Evolutionary conservation across 768 basidiomycete genomes (phyloP).

Genomic region (Mycena vitilis): DNA sequence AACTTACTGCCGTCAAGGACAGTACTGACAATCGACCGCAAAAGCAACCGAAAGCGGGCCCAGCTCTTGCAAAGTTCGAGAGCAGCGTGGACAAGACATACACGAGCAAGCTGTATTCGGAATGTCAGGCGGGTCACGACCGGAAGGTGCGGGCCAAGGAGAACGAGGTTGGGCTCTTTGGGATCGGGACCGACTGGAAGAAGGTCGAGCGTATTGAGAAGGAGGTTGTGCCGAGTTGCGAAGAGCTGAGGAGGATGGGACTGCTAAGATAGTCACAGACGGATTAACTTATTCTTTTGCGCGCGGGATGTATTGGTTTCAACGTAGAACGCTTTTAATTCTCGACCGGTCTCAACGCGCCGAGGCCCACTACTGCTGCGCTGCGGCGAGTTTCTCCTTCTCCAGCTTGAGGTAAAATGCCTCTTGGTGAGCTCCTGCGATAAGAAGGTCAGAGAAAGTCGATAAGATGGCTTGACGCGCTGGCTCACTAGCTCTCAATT

Average conservation of each 20-base stretch:
- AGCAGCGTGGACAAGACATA: slow-evolving; percentile 79
- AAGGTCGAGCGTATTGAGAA: slow-evolving; percentile 80
- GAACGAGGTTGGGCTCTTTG: slow-evolving; percentile 87
- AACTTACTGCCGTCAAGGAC: slow-evolving; percentile 44
- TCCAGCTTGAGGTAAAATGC: slow-evolving; percentile 89
- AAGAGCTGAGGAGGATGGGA: slow-evolving; percentile 76
- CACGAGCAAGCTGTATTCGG: slow-evolving; percentile 73
- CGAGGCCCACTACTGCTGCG: slow-evolving; percentile 33
- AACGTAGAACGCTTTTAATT: slow-evolving; percentile 27
- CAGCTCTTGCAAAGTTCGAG: slow-evolving; percentile 75
- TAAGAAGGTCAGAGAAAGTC: slow-evolving; percentile 16
- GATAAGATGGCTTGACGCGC: not conserved
- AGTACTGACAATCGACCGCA: slow-evolving; percentile 36
- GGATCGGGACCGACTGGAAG: slow-evolving; percentile 92
- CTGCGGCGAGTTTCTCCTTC: slow-evolving; percentile 60
- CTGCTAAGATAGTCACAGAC: slow-evolving; percentile 53
- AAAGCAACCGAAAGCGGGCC: slow-evolving; percentile 43
- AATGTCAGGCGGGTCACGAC: slow-evolving; percentile 80
- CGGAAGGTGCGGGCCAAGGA: slow-evolving; percentile 78
- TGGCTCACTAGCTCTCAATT: slow-evolving; percentile 79
- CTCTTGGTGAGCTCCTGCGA: slow-evolving; percentile 83
- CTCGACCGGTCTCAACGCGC: slow-evolving; percentile 26
- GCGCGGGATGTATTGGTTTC: slow-evolving; percentile 29
- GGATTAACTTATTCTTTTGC: slow-evolving; percentile 34
- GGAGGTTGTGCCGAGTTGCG: slow-evolving; percentile 82